Percentiles rank a stretch among this genome's conserved stretches.
Conservation (phyloP, 169 alveolate species). For the Theileria annulata region DNA sequence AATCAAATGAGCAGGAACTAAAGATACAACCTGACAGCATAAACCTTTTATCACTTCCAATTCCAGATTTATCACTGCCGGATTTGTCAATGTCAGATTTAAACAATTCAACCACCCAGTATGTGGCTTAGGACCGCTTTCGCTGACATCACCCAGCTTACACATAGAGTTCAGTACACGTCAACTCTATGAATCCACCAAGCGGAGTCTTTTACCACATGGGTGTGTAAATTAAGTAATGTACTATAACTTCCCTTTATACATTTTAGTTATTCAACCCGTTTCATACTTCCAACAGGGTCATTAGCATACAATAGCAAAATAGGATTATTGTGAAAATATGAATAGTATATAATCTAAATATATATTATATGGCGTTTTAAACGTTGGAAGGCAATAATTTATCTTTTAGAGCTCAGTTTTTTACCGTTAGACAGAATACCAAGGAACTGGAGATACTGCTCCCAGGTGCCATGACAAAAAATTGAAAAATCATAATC, state of each 20-base stretch:
- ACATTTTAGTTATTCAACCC: neutral
- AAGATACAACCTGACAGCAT: neutral
- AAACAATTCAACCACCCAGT: neutral
- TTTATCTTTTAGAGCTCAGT: neutral
- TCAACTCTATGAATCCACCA: neutral
- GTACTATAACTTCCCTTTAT: neutral
- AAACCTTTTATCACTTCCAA: conserved; percentile 17
- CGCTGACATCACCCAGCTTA: neutral
- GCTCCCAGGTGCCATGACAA: neutral
- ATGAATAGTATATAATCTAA: neutral
- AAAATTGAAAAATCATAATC: neutral
- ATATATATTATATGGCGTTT: neutral
- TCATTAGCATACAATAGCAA: neutral
- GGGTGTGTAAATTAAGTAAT: neutral
- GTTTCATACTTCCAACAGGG: neutral
- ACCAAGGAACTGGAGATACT: neutral
- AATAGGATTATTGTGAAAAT: neutral
- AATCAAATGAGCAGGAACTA: neutral
- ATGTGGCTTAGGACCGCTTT: neutral
- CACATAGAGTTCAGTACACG: neutral
- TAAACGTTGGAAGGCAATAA: neutral
- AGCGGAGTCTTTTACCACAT: neutral
- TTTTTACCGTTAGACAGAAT: neutral
- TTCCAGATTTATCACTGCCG: conserved; percentile 18
- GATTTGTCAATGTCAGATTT: neutral